A percentile compares a stretch with the other conserved stretches of the same genome.
These are phyloP conservation scores for Areca catechu DNA, from an alignment of 176 grass and related monocot species.

Conservation along the genomic window DNA sequence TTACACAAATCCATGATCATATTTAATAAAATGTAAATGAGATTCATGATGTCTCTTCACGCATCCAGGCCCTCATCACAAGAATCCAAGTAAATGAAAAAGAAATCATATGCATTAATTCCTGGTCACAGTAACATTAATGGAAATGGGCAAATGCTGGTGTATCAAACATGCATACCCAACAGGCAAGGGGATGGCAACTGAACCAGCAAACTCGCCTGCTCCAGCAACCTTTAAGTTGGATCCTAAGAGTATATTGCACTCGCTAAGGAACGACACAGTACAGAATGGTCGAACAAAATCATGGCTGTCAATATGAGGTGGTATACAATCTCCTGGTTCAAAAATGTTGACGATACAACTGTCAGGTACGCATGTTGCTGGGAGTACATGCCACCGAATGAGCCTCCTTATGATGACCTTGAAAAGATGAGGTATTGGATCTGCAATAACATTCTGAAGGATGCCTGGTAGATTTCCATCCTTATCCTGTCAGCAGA, in stretches of 20 bases:
- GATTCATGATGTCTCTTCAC: no score
- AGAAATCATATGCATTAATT: no score
- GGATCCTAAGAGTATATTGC: conserved; percentile 61
- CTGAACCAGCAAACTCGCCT: conserved; percentile 48
- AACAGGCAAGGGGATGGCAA: conserved; percentile 50
- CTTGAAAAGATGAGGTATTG: conserved; percentile 37
- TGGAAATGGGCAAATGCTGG: no score
- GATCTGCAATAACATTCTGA: conserved; percentile 37
- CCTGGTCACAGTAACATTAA: no score
- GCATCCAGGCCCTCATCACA: no score
- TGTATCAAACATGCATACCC: conserved; percentile 31
- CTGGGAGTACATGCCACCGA: conserved; percentile 58
- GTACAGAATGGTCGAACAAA: conserved; percentile 83
- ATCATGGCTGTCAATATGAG: conserved; percentile 89
- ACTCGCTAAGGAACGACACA: conserved; percentile 81
- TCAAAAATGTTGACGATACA: conserved; percentile 90
- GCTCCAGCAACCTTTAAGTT: conserved; percentile 37
- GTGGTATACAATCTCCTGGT: conserved; percentile 77
- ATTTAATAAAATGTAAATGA: no score
- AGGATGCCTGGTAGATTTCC: conserved; percentile 91
- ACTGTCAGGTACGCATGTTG: conserved; percentile 62
- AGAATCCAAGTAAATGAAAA: no score
- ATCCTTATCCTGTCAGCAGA: conserved; percentile 66
- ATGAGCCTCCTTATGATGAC: conserved; percentile 59
- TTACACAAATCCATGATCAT: no score